Evolutionary conservation across 148 eudicot genomes (phyloP).

Genomic region (Suaeda aralocaspica): DNA sequence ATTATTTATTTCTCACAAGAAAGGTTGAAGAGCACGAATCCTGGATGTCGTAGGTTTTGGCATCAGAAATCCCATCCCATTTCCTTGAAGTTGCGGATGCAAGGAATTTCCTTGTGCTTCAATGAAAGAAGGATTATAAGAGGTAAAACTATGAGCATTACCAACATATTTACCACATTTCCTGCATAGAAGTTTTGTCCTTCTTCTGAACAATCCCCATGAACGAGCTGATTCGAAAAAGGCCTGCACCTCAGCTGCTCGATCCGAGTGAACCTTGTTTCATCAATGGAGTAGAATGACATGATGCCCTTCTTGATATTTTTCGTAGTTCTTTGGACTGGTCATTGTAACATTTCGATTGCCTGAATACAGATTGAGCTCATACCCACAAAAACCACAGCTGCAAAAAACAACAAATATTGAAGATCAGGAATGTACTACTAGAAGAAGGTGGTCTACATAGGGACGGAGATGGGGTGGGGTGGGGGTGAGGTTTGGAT

Average conservation of each 20-base stretch:
- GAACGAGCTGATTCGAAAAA: conserved; percentile 47
- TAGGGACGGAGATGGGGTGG: not conserved
- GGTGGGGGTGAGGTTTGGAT: too few species aligned
- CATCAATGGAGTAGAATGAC: conserved; percentile 61
- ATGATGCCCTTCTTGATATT: conserved; percentile 65
- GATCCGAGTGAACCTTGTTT: conserved; percentile 54
- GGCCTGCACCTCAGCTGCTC: conserved; percentile 62
- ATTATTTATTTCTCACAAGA: too few species aligned
- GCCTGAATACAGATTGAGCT: conserved; percentile 64
- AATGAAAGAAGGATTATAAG: conserved; percentile 16
- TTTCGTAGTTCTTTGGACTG: conserved; percentile 62
- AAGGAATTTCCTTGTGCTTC: conserved; percentile 7
- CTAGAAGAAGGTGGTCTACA: not conserved
- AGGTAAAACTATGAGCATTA: conserved; percentile 32
- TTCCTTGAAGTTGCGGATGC: conserved; percentile 2
- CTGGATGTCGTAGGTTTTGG: conserved; percentile 32
- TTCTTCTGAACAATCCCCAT: conserved; percentile 62
- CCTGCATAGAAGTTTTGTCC: conserved; percentile 60
- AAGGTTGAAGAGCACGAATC: conserved; percentile 41
- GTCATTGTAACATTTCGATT: conserved; percentile 57
- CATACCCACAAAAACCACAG: conserved; percentile 81
- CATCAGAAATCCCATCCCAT: conserved; percentile 31
- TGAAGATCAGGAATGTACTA: not conserved
- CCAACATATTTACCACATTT: conserved; percentile 72
- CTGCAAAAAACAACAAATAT: conserved; percentile 32